Evolutionary conservation across 805 yeast genomes (phyloP).

Genomic region (Ascoidea rubescens): DNA sequence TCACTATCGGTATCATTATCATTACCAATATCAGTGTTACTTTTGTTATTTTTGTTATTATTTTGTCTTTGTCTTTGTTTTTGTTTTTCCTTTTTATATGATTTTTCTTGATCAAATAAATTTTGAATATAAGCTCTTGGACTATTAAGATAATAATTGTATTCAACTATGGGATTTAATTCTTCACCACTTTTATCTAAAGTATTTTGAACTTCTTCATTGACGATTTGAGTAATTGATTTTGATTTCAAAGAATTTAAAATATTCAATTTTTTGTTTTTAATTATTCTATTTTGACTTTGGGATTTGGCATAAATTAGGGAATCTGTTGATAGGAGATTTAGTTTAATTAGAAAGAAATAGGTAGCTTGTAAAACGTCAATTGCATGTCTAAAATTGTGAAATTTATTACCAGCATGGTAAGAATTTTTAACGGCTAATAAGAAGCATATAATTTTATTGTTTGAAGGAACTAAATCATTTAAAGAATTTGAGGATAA

Average conservation of each 20-base stretch:
- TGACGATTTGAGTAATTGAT: neutral
- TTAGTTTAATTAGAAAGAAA: slow-evolving; percentile 32
- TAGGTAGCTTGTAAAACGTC: slow-evolving; percentile 90
- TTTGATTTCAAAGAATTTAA: neutral
- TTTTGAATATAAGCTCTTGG: slow-evolving; percentile 7
- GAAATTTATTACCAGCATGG: slow-evolving; percentile 79
- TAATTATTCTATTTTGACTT: neutral
- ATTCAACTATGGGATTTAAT: slow-evolving; percentile 8
- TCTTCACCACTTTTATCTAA: slow-evolving; percentile 7
- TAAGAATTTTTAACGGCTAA: slow-evolving; percentile 66
- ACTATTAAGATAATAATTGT: slow-evolving; percentile 3
- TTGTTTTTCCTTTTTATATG: neutral
- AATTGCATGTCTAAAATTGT: slow-evolving; percentile 89
- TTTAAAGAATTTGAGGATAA: no score
- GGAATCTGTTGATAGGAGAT: slow-evolving; percentile 12
- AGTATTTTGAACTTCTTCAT: slow-evolving; percentile 12
- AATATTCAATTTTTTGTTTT: neutral
- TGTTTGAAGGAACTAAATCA: slow-evolving; percentile 19
- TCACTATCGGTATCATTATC: no score
- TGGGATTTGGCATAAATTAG: slow-evolving; percentile 6
- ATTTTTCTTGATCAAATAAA: neutral
- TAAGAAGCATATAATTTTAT: slow-evolving; percentile 43
- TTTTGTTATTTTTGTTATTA: no score
- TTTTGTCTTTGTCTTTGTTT: no score
- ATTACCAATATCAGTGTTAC: no score